Evolutionary conservation across 345 rosid species (phyloP).

Genomic region (Moricandia arvensis): DNA sequence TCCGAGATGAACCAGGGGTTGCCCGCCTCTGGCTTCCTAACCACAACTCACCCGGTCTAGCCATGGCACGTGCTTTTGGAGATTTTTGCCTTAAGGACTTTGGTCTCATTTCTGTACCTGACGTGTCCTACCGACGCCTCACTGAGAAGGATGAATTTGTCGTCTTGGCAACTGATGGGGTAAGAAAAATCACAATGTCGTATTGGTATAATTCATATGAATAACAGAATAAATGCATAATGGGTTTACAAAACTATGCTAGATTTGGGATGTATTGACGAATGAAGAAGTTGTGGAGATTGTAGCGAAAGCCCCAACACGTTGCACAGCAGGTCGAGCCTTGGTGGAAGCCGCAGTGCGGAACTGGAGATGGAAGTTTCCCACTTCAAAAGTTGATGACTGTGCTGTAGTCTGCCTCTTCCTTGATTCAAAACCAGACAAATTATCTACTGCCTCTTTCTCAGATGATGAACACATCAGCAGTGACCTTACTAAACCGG

Average conservation of each 20-base stretch:
- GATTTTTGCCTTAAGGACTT: constrained; percentile 95
- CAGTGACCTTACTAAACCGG: constrained; percentile 3
- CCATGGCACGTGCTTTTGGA: constrained; percentile 99
- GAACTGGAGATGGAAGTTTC: constrained; percentile 87
- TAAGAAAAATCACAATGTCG: constrained; percentile 31
- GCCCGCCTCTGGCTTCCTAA: constrained; percentile 94
- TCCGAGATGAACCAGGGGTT: constrained; percentile 92
- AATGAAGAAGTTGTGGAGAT: constrained; percentile 84
- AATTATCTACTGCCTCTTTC: constrained; percentile 49
- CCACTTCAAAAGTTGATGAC: constrained; percentile 92
- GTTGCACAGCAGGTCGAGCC: constrained; percentile 68
- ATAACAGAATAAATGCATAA: neutral
- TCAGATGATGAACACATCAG: constrained; percentile 18
- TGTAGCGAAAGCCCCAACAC: constrained; percentile 67
- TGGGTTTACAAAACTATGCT: neutral
- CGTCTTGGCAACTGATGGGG: constrained; percentile 98
- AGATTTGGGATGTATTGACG: constrained; percentile 96
- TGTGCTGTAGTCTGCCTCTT: constrained; percentile 97
- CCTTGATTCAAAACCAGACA: constrained; percentile 49
- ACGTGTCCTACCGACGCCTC: constrained; percentile 59
- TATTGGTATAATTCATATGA: neutral
- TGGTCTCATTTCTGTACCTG: constrained; percentile 95
- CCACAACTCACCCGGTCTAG: constrained; percentile 90
- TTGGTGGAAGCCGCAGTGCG: constrained; percentile 83
- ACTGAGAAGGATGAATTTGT: constrained; percentile 80